Percentiles rank a stretch among this genome's conserved stretches.
These are phyloP conservation scores for Alternaria sp. DNA, from an alignment of 2,329 filamentous ascomycete species.

Conservation along the genomic window DNA sequence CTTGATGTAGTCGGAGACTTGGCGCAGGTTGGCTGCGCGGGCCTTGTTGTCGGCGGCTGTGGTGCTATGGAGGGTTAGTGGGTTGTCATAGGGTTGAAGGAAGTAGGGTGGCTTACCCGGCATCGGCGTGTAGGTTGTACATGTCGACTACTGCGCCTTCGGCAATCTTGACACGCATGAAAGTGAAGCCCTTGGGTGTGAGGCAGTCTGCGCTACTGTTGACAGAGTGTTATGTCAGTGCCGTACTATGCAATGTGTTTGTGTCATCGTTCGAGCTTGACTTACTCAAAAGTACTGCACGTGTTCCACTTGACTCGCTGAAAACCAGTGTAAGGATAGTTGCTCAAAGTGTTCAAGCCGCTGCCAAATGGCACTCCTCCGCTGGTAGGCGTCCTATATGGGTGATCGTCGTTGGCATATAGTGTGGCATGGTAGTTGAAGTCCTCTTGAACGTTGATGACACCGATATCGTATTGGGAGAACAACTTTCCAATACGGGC, in stretches of 20 bases:
- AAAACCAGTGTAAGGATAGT: conserved; percentile 63
- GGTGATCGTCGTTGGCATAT: conserved; percentile 65
- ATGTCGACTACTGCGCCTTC: conserved; percentile 65
- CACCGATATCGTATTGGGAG: conserved; percentile 62
- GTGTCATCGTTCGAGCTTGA: background rate
- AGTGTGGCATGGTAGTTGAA: conserved; percentile 70
- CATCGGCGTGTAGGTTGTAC: conserved; percentile 73
- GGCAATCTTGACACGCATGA: conserved; percentile 64
- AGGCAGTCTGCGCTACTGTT: conserved; percentile 64
- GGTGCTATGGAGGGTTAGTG: conserved; percentile 36
- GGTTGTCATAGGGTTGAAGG: background rate
- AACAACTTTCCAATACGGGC: conserved; percentile 63
- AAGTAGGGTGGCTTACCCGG: conserved; percentile 52
- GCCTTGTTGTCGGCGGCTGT: conserved; percentile 61
- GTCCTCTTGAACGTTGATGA: conserved; percentile 72
- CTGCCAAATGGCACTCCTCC: conserved; percentile 69
- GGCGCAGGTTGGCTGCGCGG: conserved; percentile 64
- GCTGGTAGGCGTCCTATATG: conserved; percentile 67
- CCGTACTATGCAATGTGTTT: background rate
- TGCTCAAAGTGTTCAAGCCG: conserved; percentile 69
- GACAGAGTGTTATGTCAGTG: background rate
- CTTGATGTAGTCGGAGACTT: conserved; percentile 65
- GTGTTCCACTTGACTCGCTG: conserved; percentile 64
- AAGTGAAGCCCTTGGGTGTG: conserved; percentile 73
- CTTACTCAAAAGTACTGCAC: conserved; percentile 57